phyloP scores from a whole-genome alignment of 1,284 basidiomycete species.

The Puccinia hordei region DNA sequence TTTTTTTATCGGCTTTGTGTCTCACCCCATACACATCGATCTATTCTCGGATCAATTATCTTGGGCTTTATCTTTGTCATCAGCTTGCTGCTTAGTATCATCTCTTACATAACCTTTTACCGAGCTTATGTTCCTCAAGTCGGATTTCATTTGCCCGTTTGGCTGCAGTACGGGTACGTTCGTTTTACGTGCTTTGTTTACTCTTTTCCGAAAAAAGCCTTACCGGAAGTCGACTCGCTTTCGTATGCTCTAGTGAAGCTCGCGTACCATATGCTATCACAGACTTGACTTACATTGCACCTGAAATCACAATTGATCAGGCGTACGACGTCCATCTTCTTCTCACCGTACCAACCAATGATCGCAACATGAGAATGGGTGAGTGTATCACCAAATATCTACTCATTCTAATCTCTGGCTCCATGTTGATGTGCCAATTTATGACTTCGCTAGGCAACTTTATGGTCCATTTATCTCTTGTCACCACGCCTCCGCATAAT shows the following conservation, averaged over 20 bases:
- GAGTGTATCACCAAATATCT: neutral
- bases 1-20: slow-evolving; percentile 28
- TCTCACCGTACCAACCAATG: slow-evolving; percentile 43
- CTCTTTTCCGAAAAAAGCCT: slow-evolving; percentile 3
- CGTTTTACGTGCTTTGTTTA: neutral
- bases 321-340: slow-evolving; percentile 45
- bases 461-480: slow-evolving; percentile 33
- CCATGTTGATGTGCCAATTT: neutral
- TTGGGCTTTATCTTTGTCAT: slow-evolving; percentile 29
- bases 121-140: slow-evolving; percentile 38
- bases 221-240: slow-evolving; percentile 13
- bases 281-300: slow-evolving; percentile 17
- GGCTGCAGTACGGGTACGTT: slow-evolving; percentile 48
- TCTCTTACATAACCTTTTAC: slow-evolving; percentile 44
- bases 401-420: neutral
- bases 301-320: slow-evolving; percentile 39
- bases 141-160: slow-evolving; percentile 37
- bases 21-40: slow-evolving; percentile 47
- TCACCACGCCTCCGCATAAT: slow-evolving; percentile 26
- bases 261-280: slow-evolving; percentile 28
- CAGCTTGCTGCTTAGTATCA: slow-evolving; percentile 34
- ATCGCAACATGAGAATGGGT: slow-evolving; percentile 44
- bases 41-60: slow-evolving; percentile 40
- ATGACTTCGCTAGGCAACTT: slow-evolving; percentile 25
- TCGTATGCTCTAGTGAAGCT: slow-evolving; percentile 27